Base-by-base conservation (phyloP, 1,139 yeast genomes). In the Magnusiomyces starmeri region DNA sequence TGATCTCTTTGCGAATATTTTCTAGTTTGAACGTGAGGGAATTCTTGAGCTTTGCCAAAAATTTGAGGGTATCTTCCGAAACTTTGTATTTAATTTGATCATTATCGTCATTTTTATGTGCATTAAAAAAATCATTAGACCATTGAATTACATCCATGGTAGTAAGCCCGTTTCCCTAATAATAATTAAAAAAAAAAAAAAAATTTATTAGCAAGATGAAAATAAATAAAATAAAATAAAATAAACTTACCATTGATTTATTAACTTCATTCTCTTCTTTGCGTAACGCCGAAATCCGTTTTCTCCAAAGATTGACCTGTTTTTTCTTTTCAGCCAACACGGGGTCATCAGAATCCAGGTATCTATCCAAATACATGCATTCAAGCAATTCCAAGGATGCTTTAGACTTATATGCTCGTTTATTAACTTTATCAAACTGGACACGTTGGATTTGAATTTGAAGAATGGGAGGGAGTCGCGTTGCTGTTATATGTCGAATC, bases 371-470 rank as follows among this genome's bases (percentile, higher is more conserved):
- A 65, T 85, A 90, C 14, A 92, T 71, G 16, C 74, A 79, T 50
- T 87, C 88, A 39, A 82, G 79, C 61, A 89, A 88, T 3, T 90
- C 90, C 51, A 92, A 75, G 6, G 90, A 94, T 53, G 85, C 89
- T 46, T 80, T 76, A 1, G 90, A 83, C 64, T 92, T 92, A 62
- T 87, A 87, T 0, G 96, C 88, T 67, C 82, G 76, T 51, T 82
- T 75, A 35, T 77, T 70, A 53, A 76, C 84, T 47, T 90, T 75
- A 65, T 92, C 96, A 68, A 85, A 92, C 65, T 88, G 85, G 1
- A 90, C 97, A 62, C 98, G 76, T 68, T 90, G 97, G 2, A 92
- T 87, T 65, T 92, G 98, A 49, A 92, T 79, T 65, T 92, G 98
- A 49, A 92, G 69, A 49, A 92, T 79, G 9, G 83, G 82, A 0